A percentile compares a stretch with the other conserved stretches of the same genome.
phyloP scores from a whole-genome alignment of 306 rosid species.

The Pterocarpus macrocarpus region DNA sequence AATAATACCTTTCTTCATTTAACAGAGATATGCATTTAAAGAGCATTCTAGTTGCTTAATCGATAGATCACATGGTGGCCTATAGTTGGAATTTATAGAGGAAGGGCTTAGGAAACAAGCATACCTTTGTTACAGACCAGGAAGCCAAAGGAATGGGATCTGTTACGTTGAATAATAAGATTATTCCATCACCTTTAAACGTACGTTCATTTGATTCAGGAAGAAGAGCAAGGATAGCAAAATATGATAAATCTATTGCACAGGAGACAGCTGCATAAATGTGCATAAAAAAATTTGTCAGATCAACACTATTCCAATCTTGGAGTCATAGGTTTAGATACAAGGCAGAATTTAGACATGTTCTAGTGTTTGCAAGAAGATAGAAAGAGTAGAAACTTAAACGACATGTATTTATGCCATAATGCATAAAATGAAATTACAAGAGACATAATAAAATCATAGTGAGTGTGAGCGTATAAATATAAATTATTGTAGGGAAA shows the following conservation, averaged over 20 bases:
- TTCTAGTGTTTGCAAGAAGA: slow-evolving; percentile 21
- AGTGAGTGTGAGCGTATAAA: background rate
- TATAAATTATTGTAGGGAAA: slow-evolving; percentile 15
- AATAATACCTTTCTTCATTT: background rate
- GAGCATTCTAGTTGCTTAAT: slow-evolving; percentile 20
- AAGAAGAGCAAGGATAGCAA: slow-evolving; percentile 83
- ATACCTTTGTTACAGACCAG: slow-evolving; percentile 90
- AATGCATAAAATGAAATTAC: slow-evolving; percentile 23
- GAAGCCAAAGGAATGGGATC: slow-evolving; percentile 82
- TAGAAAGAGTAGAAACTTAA: slow-evolving; percentile 18
- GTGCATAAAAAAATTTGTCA: slow-evolving; percentile 39
- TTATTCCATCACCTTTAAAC: slow-evolving; percentile 70
- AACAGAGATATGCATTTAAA: slow-evolving; percentile 23
- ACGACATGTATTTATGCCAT: background rate
- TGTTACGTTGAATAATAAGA: slow-evolving; percentile 69
- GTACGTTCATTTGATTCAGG: slow-evolving; percentile 62
- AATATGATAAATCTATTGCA: slow-evolving; percentile 64
- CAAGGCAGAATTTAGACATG: background rate
- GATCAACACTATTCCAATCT: slow-evolving; percentile 30
- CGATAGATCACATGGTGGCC: background rate
- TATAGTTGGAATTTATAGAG: background rate
- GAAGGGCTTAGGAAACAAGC: slow-evolving; percentile 17
- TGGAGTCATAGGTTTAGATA: slow-evolving; percentile 17
- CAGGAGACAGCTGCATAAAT: slow-evolving; percentile 80
- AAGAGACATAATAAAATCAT: slow-evolving; percentile 6